Conservation (phyloP, 768 basidiomycete species). For the Phlebiopsis flavidoalba region DNA sequence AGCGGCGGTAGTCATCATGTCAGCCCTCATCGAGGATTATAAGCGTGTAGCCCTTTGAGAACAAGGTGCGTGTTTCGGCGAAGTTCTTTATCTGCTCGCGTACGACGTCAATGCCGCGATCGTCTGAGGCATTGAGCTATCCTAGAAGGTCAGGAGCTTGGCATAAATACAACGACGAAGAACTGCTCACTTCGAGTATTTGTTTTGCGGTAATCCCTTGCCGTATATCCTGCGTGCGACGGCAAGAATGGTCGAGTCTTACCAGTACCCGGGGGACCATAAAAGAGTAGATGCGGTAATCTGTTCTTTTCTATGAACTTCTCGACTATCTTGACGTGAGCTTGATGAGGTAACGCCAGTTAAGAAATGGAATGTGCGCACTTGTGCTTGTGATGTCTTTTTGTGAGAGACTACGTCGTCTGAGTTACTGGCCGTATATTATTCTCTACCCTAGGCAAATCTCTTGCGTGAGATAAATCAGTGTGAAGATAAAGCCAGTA, state of each 20-base stretch:
- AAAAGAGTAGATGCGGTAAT: conserved; percentile 92
- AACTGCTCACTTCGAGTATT: conserved; percentile 77
- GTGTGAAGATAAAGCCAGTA: not conserved
- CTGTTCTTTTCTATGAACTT: conserved; percentile 94
- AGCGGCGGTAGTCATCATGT: conserved; percentile 99
- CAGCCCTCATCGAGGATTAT: conserved; percentile 99
- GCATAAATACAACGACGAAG: not conserved
- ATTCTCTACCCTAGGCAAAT: conserved; percentile 87
- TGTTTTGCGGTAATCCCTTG: conserved; percentile 77
- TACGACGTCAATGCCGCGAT: conserved; percentile 97
- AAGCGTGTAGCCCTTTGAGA: conserved; percentile 92
- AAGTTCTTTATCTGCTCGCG: conserved; percentile 99
- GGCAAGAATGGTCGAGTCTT: conserved; percentile 98
- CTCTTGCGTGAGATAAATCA: not conserved
- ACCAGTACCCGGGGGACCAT: conserved; percentile 97
- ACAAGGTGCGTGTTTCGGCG: conserved; percentile 89
- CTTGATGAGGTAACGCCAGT: not conserved
- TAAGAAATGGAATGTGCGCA: conserved; percentile 34
- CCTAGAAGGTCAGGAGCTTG: conserved; percentile 34
- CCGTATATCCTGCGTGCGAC: conserved; percentile 96
- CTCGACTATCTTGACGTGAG: conserved; percentile 58
- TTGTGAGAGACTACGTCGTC: conserved; percentile 96
- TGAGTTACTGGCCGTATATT: conserved; percentile 82
- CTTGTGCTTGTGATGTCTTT: conserved; percentile 94
- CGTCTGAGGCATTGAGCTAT: conserved; percentile 96